Conservation (phyloP, 192 early-diverging fungal species). For the Entrophospora sp. region DNA sequence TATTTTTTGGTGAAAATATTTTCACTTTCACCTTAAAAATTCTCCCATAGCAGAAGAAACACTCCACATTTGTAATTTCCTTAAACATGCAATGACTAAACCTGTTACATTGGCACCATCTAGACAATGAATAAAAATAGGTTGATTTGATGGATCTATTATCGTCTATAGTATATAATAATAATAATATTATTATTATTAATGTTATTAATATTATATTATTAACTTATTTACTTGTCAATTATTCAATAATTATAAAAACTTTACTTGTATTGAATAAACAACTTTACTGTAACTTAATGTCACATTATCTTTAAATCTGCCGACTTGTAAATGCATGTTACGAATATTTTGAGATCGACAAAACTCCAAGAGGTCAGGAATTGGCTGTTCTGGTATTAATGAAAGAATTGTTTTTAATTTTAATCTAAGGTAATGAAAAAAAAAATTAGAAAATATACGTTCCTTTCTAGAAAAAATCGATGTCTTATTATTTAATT, state of each 20-base stretch:
- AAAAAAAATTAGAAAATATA: no score
- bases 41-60: constrained; percentile 59
- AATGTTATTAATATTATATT: no score
- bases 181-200: neutral
- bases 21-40: constrained; percentile 48
- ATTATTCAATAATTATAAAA: neutral
- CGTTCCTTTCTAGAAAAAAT: neutral
- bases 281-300: constrained; percentile 66
- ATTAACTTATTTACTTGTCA: neutral
- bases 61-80: constrained; percentile 89
- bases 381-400: constrained; percentile 62
- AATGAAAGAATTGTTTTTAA: constrained; percentile 81
- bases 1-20: constrained; percentile 16
- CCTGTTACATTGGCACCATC: constrained; percentile 85
- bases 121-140: constrained; percentile 84
- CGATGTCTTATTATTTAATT: neutral
- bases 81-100: constrained; percentile 72
- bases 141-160: constrained; percentile 61
- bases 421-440: constrained; percentile 37
- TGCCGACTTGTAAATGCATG: constrained; percentile 65
- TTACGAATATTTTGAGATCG: constrained; percentile 49
- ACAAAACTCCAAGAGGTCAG: constrained; percentile 56
- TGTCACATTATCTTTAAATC: constrained; percentile 82
- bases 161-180: constrained; percentile 45
- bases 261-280: constrained; percentile 48